phyloP scores from a whole-genome alignment of 345 rosid species.

The Trapa incisa region DNA sequence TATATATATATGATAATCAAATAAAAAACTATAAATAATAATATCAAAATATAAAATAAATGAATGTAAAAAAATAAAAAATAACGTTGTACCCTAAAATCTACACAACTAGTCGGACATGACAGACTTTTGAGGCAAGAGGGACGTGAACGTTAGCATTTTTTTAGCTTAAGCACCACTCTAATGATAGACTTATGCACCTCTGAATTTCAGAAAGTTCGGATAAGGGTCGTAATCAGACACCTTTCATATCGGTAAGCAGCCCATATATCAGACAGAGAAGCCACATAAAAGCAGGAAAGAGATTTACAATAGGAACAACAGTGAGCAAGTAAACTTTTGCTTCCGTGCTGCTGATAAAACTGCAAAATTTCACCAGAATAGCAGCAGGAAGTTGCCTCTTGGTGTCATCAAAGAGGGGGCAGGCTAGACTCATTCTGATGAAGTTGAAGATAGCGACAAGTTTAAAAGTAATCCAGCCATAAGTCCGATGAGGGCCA shows the following conservation, averaged over 20 bases:
- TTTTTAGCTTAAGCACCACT: too few species aligned
- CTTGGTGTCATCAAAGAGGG: neutral
- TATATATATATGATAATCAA: too few species aligned
- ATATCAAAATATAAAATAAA: too few species aligned
- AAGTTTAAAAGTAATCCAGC: conserved; percentile 66
- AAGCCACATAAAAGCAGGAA: neutral
- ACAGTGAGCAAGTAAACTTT: neutral
- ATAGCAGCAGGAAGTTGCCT: neutral
- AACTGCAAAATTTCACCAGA: neutral
- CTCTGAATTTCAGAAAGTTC: neutral
- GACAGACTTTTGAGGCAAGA: too few species aligned
- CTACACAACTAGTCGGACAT: too few species aligned
- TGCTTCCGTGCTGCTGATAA: neutral
- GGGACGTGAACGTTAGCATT: too few species aligned
- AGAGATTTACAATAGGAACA: conserved; percentile 1
- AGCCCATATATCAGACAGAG: neutral
- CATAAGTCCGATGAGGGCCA: conserved; percentile 71
- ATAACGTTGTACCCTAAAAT: too few species aligned
- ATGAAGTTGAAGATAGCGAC: conserved; percentile 38
- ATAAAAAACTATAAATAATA: too few species aligned
- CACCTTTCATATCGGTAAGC: neutral
- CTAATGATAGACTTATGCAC: too few species aligned
- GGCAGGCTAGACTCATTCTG: neutral
- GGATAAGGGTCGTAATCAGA: neutral
- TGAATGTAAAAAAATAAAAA: too few species aligned